Conservation (phyloP, 352 stramenopile genomes). For the Proteromonas lacertae region DNA sequence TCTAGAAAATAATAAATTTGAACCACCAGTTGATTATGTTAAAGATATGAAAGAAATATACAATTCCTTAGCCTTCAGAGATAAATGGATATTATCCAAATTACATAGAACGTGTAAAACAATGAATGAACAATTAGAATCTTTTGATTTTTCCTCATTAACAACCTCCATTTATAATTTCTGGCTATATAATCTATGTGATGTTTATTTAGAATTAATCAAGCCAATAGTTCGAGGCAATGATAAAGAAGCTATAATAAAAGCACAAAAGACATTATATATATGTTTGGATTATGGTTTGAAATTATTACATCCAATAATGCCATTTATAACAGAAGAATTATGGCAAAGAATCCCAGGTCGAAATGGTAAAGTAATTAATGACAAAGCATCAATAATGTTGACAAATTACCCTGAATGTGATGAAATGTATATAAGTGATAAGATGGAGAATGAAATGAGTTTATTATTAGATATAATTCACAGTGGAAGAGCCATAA, state of each 20-base stretch:
- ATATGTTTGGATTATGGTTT: slow-evolving; percentile 68
- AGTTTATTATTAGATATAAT: slow-evolving; percentile 53
- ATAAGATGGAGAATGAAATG: slow-evolving; percentile 53
- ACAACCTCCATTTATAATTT: slow-evolving; percentile 76
- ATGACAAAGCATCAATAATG: slow-evolving; percentile 36
- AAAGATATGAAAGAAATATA: too few relatives aligned
- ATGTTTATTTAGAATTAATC: slow-evolving; percentile 94
- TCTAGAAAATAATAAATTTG: slow-evolving; percentile 19
- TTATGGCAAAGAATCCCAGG: slow-evolving; percentile 64
- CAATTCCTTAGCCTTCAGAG: not conserved
- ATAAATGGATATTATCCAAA: slow-evolving; percentile 1
- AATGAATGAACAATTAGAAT: slow-evolving; percentile 34
- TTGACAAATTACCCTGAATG: slow-evolving; percentile 40
- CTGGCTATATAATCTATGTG: slow-evolving; percentile 91
- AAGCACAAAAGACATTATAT: slow-evolving; percentile 59
- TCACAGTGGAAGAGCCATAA: slow-evolving; percentile 57
- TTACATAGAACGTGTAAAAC: not conserved
- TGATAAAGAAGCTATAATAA: slow-evolving; percentile 22
- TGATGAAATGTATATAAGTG: slow-evolving; percentile 38
- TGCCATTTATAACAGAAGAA: slow-evolving; percentile 98
- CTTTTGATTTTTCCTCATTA: slow-evolving; percentile 75
- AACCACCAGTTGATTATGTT: slow-evolving; percentile 1
- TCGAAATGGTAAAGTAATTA: slow-evolving; percentile 8
- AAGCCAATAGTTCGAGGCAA: slow-evolving; percentile 54
- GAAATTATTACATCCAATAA: slow-evolving; percentile 82